Evolutionary conservation across 2,329 filamentous ascomycete genomes (phyloP).

Genomic region (Volutella citrinella): DNA sequence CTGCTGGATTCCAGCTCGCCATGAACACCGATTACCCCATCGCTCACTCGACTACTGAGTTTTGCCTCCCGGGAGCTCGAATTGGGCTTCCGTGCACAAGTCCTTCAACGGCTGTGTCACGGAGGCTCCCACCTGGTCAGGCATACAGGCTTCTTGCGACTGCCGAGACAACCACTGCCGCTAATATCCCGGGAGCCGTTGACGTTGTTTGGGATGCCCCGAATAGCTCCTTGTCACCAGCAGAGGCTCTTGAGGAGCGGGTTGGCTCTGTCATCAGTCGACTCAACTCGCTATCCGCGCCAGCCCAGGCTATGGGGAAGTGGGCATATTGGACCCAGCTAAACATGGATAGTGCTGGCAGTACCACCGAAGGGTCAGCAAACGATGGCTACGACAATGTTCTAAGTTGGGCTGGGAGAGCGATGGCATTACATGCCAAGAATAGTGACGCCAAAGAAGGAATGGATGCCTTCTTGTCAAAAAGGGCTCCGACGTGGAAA

Average conservation of each 20-base stretch:
- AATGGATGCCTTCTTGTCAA: conserved; percentile 18
- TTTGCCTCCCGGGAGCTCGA: conserved; percentile 17
- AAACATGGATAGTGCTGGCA: conserved; percentile 4
- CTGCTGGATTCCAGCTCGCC: conserved; percentile 23
- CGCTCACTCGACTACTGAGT: conserved; percentile 13
- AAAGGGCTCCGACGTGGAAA: conserved; percentile 15
- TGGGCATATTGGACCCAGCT: conserved; percentile 24
- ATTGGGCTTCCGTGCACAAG: conserved; percentile 23
- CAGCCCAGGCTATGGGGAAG: conserved; percentile 20
- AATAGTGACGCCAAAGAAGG: conserved; percentile 22
- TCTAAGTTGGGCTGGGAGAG: conserved; percentile 18
- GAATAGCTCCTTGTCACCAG: fast-evolving
- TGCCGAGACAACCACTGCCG: conserved; percentile 13
- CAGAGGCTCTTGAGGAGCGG: conserved; percentile 11
- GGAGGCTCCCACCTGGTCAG: conserved; percentile 10
- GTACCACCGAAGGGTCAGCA: neutral
- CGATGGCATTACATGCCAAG: conserved; percentile 22
- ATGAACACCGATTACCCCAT: conserved; percentile 22
- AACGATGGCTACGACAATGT: conserved; percentile 20
- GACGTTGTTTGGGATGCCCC: conserved; percentile 12
- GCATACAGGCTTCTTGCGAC: conserved; percentile 19
- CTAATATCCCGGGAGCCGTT: conserved; percentile 13
- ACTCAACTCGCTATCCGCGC: conserved; percentile 12
- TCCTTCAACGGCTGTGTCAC: conserved; percentile 19
- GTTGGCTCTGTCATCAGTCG: conserved; percentile 9